Base-by-base conservation (phyloP, 2,329 filamentous ascomycete genomes). In the Cercospora sojina region DNA sequence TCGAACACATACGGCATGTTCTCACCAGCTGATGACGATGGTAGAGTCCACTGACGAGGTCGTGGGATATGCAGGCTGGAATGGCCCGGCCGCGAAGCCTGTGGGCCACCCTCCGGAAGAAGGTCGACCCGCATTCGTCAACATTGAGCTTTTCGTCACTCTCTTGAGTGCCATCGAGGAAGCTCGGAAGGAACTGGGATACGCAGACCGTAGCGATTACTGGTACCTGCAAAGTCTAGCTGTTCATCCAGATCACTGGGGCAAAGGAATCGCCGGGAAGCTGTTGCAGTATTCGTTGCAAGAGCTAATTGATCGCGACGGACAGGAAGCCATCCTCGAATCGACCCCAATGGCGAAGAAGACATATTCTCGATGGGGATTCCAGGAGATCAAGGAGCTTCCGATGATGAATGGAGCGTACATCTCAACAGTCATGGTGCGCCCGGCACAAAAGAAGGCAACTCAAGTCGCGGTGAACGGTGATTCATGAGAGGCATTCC, bases 201-300 rank as follows among this genome's bases (percentile, higher is more conserved):
- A 63, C 32, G 64, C 59, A 18, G 64, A 59, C 25, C 64, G 64
- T 10, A 62, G 18, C 3, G 64, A 63, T 51, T 66, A 59, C 60
- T 66, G 64, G 64, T 66, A 59, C 23, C 25, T 66, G 38, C 38
- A 53, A 41, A 55, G 51, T 10, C 47, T 59, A 8, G 64, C 64
- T 1, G 64, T 66, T 12, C 64, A 66, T 63, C 64, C 64, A 16
- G 60, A 66, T 32, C 60, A 63, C 29, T 57, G 57, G 23, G 64
- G 64, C 3, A 53, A 56, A 23, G 64, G 64, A 12, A 25, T 66
- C 10, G 64, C 59, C 7, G 56, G 51, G 7, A 59, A 59, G 43
- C 29, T 67, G 13, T 31, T 67, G 13, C 20, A 53, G 12, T 53
- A 60, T 51, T 32, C 59, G 1, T 27, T 67, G 47, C 41, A 49